These are phyloP conservation scores for Adansonia gregorii DNA, from an alignment of 441 rosid genomes.

Conservation along the genomic window DNA sequence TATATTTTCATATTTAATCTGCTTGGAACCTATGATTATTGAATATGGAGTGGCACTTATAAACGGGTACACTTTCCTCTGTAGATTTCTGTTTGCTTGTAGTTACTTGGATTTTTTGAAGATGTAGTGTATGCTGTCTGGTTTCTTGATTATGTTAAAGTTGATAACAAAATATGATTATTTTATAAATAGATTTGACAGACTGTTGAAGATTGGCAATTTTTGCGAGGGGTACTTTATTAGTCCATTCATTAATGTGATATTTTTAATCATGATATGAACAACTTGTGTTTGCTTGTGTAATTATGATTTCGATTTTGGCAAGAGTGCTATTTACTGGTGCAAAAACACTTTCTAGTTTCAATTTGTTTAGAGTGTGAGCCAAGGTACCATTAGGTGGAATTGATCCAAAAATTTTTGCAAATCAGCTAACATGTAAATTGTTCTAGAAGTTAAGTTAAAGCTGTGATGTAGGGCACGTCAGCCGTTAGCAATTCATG, in stretches of 20 bases:
- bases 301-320: not conserved
- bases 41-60: conserved; percentile 1
- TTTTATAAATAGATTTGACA: not conserved
- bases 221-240: not conserved
- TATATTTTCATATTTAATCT: conserved; percentile 10
- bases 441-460: not conserved
- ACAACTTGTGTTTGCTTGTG: not conserved
- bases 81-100: conserved; percentile 2
- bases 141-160: not conserved
- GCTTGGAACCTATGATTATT: not conserved
- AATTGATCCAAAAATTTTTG: not conserved
- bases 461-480: conserved; percentile 2
- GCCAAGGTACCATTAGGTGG: not conserved
- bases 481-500: not conserved
- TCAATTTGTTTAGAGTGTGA: not conserved
- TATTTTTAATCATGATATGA: conserved; percentile 12
- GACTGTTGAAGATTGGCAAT: not conserved
- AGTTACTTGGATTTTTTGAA: not conserved
- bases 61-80: not conserved
- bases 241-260: not conserved
- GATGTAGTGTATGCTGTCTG: not conserved
- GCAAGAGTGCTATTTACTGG: conserved; percentile 7
- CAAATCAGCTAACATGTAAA: not conserved
- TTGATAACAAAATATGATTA: not conserved
- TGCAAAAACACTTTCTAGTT: not conserved